Base-by-base conservation (phyloP, 495 filamentous ascomycete species). In the Xylaria longipes region DNA sequence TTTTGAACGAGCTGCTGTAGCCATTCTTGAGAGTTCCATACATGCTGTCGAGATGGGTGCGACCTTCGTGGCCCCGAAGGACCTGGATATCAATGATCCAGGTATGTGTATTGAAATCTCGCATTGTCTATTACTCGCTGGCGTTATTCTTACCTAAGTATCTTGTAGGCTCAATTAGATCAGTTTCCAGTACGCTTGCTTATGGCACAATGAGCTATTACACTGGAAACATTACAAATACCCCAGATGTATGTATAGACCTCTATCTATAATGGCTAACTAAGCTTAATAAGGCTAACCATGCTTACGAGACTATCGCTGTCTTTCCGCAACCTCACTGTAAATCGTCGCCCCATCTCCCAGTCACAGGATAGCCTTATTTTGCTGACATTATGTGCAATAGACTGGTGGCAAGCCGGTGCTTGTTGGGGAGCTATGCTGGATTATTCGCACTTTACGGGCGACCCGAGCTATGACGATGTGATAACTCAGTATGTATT, bases 391-490 rank as follows among this genome's bases (percentile, higher is more conserved):
- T 27, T 25, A 27, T 75, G 80, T 69, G 84, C 3, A 87, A 89
- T 74, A 91, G 77, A 91, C 83, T 95, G 92, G 92, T 94, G 92
- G 92, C 88, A 94, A 80, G 88, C 87, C 27, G 93, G 92, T 37
- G 90, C 90, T 8, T 87, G 91, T 77, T 93, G 92, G 84, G 90
- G 89, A 54, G 80, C 89, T 3, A 82, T 98, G 77, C 80, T 97
- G 43, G 91, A 97, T 75, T 97, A 98, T 78, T 95, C 91, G 79
- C 92, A 89, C 77, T 93, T 91, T 78, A 97, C 94, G 0, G 89
- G 90, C 11, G 94, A 97, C 76, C 82, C 82, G 7, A 86, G 81
- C 52, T 97, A 93, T 82, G 94, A 95, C 78, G 80, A 89, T 50
- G 83, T 89, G 25, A 90, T 92, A 22, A 87, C 80, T 25, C 87